Percentiles rank a stretch among this genome's conserved stretches.
phyloP scores from a whole-genome alignment of 306 rosid genomes.

The Benincasa hispida region DNA sequence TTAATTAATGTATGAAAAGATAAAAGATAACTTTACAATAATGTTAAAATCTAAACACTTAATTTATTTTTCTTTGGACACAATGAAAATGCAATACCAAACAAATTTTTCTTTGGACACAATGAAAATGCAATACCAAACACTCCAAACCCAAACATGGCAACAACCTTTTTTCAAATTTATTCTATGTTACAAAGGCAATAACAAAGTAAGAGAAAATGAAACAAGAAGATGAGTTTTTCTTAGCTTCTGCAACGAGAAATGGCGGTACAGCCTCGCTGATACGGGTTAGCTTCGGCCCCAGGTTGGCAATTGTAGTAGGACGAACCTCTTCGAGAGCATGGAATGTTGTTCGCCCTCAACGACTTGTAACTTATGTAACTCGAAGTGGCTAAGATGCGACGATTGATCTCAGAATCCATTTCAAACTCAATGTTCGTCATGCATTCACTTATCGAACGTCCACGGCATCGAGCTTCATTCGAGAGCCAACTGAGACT shows the following conservation, averaged over 20 bases:
- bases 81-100: no score
- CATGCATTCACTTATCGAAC: conserved; percentile 57
- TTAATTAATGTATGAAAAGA: not conserved
- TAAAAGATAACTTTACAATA: not conserved
- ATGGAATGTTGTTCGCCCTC: conserved; percentile 64
- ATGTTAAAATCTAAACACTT: not conserved
- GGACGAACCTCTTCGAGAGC: conserved; percentile 70
- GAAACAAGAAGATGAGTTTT: not conserved
- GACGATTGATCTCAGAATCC: conserved; percentile 46
- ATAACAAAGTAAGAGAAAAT: not conserved
- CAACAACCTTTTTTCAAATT: not conserved
- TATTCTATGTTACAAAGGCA: not conserved
- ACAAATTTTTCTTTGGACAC: no score
- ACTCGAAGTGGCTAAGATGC: conserved; percentile 55
- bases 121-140: not conserved
- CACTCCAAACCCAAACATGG: not conserved
- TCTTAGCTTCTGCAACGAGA: conserved; percentile 53
- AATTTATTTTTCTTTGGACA: not conserved
- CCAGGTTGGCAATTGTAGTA: conserved; percentile 71
- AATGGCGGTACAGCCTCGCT: conserved; percentile 61
- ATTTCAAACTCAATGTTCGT: conserved; percentile 27
- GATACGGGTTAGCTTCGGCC: conserved; percentile 59
- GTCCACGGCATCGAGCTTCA: conserved; percentile 28
- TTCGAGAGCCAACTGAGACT: conserved; percentile 27
- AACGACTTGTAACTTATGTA: conserved; percentile 70